phyloP scores from a whole-genome alignment of 2,329 filamentous ascomycete species.

The Fusarium miscanthi region DNA sequence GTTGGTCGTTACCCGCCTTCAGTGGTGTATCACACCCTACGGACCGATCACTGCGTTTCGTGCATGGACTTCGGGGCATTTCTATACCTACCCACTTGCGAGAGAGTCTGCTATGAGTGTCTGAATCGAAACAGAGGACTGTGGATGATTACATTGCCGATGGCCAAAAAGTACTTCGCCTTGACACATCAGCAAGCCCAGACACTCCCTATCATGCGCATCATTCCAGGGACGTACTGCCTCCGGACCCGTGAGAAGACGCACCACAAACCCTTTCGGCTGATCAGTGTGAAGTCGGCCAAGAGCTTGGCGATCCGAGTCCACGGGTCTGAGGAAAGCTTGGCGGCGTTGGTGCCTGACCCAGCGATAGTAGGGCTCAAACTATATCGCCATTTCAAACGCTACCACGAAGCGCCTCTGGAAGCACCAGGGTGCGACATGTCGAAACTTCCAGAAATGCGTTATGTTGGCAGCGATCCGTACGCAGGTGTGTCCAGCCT shows the following conservation, averaged over 20 bases:
- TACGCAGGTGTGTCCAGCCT: background rate
- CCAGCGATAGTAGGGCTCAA: too few species aligned
- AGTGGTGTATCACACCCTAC: background rate
- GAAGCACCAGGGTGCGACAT: background rate
- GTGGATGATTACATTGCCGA: background rate
- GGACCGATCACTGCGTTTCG: background rate
- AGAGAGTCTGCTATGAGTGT: background rate
- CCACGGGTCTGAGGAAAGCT: background rate
- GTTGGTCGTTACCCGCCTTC: background rate
- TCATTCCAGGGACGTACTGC: background rate
- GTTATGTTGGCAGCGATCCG: rapidly evolving
- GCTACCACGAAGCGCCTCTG: background rate
- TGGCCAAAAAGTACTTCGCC: background rate
- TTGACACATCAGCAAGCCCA: background rate
- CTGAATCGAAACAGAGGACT: background rate
- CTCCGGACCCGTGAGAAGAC: rapidly evolving
- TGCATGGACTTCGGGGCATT: background rate
- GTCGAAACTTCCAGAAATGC: rapidly evolving
- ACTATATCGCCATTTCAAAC: rapidly evolving
- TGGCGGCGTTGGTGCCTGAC: background rate
- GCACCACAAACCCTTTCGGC: rapidly evolving
- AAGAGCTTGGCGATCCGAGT: rapidly evolving
- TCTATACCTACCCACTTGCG: background rate
- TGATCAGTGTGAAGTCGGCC: background rate
- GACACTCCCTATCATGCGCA: background rate